Evolutionary conservation across 2,329 filamentous ascomycete genomes (phyloP), one percentile per base, ranked within the genome.

Genomic region (Penicillium sp.): DNA sequence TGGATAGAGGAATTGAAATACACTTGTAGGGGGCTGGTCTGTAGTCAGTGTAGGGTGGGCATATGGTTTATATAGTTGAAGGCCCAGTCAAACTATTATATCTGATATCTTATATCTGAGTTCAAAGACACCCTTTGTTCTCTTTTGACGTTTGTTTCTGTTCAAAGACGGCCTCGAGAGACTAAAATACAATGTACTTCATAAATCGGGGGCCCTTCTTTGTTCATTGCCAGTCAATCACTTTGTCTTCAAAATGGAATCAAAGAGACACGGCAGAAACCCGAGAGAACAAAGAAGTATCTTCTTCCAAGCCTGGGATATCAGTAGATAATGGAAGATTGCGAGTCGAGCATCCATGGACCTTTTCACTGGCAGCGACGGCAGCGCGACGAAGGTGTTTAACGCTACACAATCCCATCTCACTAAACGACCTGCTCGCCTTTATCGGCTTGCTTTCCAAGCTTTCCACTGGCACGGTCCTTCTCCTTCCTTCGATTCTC

Each of bases 401-500:
- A n/a, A 25, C 15, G 33, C 8, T 7, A 12, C 29, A 35, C 15
- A 19, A 6, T 10, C 2, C 3, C 7, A 10, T 29, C 15, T 12
- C n/a, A 25, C 33, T 55, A 59, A 12, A 59, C 47, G 13, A 47
- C 59, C 25, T 41, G 39, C 19, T 57, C 51, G 1, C 50, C 53
- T 19, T 61, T 55, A 29, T 55, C 6, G 7, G 10, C 10, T 13
- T 9, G n/a, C 1, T 27, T 29, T 23, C 25, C 13, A 8, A 29
- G 3, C 10, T 19, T 23, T 19, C 27, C 17, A 31, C 27, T 27
- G 27, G 47, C 15, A 9, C 53, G 57, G 8, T 68, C 65, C 48
- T 58, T 57, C 38, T 59, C 57, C 54, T 56, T 64, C 51, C 71
- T 65, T 42, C 68, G 64, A 49, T 70, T 71, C 64, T 78, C 75